Evolutionary conservation across 2,329 filamentous ascomycete genomes (phyloP), one percentile per base, ranked within the genome.

Genomic region (Claviceps arundinis): DNA sequence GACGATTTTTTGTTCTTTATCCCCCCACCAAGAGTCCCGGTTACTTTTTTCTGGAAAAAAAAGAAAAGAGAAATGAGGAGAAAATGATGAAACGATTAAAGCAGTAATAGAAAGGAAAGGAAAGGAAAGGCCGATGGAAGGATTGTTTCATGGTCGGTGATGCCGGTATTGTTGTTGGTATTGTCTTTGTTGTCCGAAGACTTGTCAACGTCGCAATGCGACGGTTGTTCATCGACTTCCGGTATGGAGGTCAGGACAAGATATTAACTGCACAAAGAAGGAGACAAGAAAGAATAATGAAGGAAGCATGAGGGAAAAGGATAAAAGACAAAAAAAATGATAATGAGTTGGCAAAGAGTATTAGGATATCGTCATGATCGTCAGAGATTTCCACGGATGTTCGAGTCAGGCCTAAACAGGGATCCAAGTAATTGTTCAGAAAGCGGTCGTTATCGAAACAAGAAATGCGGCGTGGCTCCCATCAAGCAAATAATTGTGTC

Each of bases 341-440:
- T 30, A 41, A 17, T n/a, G 22, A 17, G 24, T 37, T 13, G 41
- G 17, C 17, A 41, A 24, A 37, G 17, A 52, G 43, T 30, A 48
- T 44, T 40, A 37, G 48, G 30, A 51, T 45, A 37, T 53, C 52
- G 38, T 53, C 19, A 48, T 46, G 37, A 42, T 53, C 52, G 40
- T 53, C 52, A 53, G 48, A 48, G 9, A 14, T 41, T 45, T 41
- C 45, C 22, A 34, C 40, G 34, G 22, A 19, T 45, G 40, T 30
- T 43, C 43, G 38, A 48, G 37, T 17, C 38, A 11, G 41, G 30
- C 43, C 22, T 41, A 19, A 11, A 14, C 37, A 16, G 44, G 24
- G 17, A 17, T 34, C 38, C 47, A 34, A 24, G 34, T 7, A 24
- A 14, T 47, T 24, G 42, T 46, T 46, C 14, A 14, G 16, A 30